phyloP scores from a whole-genome alignment of 148 eudicot species.

The Cornus controversa region DNA sequence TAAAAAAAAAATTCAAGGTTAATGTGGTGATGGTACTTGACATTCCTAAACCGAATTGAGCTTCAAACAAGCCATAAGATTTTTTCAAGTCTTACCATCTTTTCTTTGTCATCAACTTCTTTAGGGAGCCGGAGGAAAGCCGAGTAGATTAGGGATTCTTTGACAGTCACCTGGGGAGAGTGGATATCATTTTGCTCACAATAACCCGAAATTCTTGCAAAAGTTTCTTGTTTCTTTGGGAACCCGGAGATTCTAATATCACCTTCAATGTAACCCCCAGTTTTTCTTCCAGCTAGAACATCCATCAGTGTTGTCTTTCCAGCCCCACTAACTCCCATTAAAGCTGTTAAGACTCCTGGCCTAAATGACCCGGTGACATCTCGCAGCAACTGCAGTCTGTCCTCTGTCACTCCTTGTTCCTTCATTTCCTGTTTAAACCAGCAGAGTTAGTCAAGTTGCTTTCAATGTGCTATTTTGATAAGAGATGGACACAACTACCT shows the following conservation, averaged over 20 bases:
- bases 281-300: constrained; percentile 71
- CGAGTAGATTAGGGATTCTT: constrained; percentile 61
- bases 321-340: constrained; percentile 86
- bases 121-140: constrained; percentile 72
- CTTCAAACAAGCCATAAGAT: neutral
- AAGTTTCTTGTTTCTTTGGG: constrained; percentile 66
- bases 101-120: constrained; percentile 57
- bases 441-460: neutral
- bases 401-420: constrained; percentile 61
- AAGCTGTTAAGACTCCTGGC: constrained; percentile 75
- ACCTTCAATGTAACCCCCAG: constrained; percentile 74
- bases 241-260: constrained; percentile 65
- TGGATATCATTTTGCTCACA: constrained; percentile 78
- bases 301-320: constrained; percentile 85
- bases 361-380: constrained; percentile 68
- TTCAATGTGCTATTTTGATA: neutral
- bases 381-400: constrained; percentile 63
- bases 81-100: constrained; percentile 33
- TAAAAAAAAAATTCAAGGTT: constrained; percentile 4
- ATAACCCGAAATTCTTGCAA: constrained; percentile 76
- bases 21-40: neutral
- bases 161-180: constrained; percentile 70
- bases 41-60: neutral
- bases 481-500: neutral
- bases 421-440: constrained; percentile 55